phyloP scores from a whole-genome alignment of 2,329 filamentous ascomycete genomes.

The Phialophora chinensis region DNA sequence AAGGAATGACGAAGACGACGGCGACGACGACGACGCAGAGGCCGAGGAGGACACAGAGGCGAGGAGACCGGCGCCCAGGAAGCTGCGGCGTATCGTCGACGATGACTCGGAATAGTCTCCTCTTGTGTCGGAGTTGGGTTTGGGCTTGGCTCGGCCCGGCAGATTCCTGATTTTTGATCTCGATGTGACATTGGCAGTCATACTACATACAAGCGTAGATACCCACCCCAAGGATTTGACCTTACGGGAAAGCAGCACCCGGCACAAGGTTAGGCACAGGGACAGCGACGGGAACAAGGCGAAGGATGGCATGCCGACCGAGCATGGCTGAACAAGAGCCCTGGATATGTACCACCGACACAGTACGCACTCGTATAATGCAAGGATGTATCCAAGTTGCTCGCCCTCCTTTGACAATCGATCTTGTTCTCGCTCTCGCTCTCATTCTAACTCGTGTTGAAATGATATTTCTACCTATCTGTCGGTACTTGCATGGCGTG shows the following conservation, averaged over 20 bases:
- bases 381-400: not conserved
- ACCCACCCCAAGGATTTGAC: not conserved
- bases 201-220: not conserved
- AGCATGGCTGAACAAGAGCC: not conserved
- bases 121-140: not conserved
- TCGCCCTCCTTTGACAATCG: not conserved
- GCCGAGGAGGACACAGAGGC: slow-evolving; percentile 34
- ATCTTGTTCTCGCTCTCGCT: no score
- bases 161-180: not conserved
- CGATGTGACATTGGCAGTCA: not conserved
- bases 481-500: not conserved
- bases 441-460: not conserved
- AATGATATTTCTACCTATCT: not conserved
- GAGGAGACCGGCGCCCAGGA: slow-evolving; percentile 35
- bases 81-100: slow-evolving; percentile 40
- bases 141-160: not conserved
- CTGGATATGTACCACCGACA: not conserved
- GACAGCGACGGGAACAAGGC: no score
- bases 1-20: slow-evolving; percentile 25
- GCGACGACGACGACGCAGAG: slow-evolving; percentile 28
- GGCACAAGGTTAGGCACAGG: not conserved
- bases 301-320: no score
- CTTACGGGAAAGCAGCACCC: not conserved
- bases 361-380: not conserved
- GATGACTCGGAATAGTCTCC: slow-evolving; percentile 36